Conservation (phyloP, 352 stramenopile genomes). For the Phytopythium cucurbitacearum region DNA sequence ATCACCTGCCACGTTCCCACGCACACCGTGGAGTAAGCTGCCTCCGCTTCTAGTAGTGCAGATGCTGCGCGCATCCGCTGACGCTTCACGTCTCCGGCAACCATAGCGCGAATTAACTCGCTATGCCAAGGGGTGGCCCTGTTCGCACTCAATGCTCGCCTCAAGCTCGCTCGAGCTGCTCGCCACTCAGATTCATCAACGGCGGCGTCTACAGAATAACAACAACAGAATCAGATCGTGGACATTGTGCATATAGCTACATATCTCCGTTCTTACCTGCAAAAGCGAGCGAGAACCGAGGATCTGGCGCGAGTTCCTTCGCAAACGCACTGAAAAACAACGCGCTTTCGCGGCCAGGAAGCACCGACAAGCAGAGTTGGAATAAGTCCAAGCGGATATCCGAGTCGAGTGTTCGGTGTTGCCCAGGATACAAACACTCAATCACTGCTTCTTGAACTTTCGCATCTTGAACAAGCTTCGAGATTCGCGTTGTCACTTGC, state of each 20-base stretch:
- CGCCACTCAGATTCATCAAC: constrained; percentile 44
- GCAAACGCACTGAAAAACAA: constrained; percentile 28
- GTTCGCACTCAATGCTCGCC: constrained; percentile 25
- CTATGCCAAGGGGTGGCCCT: constrained; percentile 15
- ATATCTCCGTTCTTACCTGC: constrained; percentile 19
- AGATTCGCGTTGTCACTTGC: constrained; percentile 21
- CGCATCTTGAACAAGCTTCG: constrained; percentile 10
- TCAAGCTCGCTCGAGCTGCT: constrained; percentile 30
- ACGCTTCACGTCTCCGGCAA: constrained; percentile 33
- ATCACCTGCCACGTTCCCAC: constrained; percentile 46
- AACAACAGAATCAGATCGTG: constrained; percentile 1
- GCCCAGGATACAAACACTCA: constrained; percentile 41
- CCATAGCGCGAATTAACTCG: constrained; percentile 28
- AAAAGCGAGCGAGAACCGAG: constrained; percentile 42
- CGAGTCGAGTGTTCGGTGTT: constrained; percentile 22
- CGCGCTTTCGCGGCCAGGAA: constrained; percentile 24
- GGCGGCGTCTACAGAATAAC: constrained; percentile 20
- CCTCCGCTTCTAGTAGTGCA: constrained; percentile 22
- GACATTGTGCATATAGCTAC: not conserved
- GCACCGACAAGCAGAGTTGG: constrained; percentile 23
- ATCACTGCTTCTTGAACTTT: constrained; percentile 28
- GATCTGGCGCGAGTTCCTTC: constrained; percentile 21
- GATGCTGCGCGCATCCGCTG: constrained; percentile 40
- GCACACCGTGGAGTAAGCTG: constrained; percentile 29
- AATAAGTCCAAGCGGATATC: constrained; percentile 33